phyloP scores from a whole-genome alignment of 345 rosid species.

The Salix dunnii region DNA sequence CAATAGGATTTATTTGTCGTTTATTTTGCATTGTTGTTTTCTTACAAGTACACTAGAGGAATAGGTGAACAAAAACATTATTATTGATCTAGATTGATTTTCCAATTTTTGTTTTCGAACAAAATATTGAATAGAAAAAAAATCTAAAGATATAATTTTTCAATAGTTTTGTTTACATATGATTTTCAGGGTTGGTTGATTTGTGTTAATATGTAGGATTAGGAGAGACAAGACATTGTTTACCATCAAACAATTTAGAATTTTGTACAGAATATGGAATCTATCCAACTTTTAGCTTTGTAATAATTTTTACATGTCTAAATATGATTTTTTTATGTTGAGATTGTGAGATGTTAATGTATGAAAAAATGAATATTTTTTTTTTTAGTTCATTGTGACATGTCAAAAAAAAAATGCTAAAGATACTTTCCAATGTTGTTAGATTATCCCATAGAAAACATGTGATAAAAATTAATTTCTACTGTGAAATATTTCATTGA shows the following conservation, averaged over 20 bases:
- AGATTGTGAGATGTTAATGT: too few relatives aligned
- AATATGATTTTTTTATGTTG: too few relatives aligned
- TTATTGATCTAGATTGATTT: not conserved
- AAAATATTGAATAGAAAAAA: not conserved
- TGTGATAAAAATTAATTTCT: too few relatives aligned
- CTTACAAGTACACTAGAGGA: too few relatives aligned
- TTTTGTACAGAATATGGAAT: not conserved
- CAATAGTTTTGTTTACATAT: not conserved
- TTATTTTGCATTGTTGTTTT: not conserved
- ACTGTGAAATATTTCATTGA: too few relatives aligned
- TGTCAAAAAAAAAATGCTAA: too few relatives aligned
- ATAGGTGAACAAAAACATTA: not conserved
- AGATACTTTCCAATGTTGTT: too few relatives aligned
- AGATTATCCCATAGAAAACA: too few relatives aligned
- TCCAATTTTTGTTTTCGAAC: not conserved
- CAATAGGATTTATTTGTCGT: not conserved
- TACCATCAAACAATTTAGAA: not conserved
- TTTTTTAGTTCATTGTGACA: too few relatives aligned
- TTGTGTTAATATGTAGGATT: not conserved
- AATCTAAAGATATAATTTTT: not conserved
- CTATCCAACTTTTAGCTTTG: not conserved
- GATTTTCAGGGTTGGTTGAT: not conserved
- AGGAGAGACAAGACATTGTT: not conserved
- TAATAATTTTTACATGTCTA: too few relatives aligned
- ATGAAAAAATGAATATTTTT: too few relatives aligned